These are phyloP conservation scores for Colletotrichum salicis DNA, from an alignment of 2,329 filamentous ascomycete species.

Conservation along the genomic window DNA sequence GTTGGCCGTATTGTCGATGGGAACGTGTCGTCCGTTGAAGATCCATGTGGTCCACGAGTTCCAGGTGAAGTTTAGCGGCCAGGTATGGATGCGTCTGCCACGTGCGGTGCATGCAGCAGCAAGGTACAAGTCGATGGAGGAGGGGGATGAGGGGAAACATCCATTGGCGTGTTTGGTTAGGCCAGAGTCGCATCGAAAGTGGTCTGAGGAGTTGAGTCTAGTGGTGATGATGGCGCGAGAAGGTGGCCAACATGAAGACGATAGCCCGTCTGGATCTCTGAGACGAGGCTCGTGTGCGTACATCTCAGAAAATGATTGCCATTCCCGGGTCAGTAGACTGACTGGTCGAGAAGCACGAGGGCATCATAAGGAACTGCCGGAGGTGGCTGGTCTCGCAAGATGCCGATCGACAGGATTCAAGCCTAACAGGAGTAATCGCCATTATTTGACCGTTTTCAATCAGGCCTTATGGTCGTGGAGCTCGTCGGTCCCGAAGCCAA, in stretches of 20 bases:
- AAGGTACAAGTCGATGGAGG: not conserved
- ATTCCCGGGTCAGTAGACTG: constrained; percentile 4
- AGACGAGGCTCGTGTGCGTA: constrained; percentile 20
- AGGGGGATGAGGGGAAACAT: constrained; percentile 22
- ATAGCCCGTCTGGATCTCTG: constrained; percentile 15
- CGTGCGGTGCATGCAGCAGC: constrained; percentile 30
- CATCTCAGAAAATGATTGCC: not conserved
- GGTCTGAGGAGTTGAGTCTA: constrained; percentile 14
- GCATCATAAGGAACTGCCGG: not conserved
- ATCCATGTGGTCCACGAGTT: constrained; percentile 14
- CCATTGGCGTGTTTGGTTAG: constrained; percentile 13
- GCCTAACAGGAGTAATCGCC: not conserved
- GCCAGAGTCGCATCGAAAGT: constrained; percentile 23
- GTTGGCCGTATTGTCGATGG: not conserved
- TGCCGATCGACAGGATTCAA: constrained; percentile 22
- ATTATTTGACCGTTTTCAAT: constrained; percentile 26
- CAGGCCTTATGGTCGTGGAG: not conserved
- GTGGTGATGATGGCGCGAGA: constrained; percentile 19
- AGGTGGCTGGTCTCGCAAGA: constrained; percentile 23
- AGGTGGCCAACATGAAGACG: not conserved
- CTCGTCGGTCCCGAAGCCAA: not conserved
- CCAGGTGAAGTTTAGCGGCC: constrained; percentile 9
- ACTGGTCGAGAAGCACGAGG: not conserved
- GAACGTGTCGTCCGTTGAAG: constrained; percentile 11
- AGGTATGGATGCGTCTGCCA: constrained; percentile 21